Percentiles rank a stretch among this genome's conserved stretches.
phyloP scores from a whole-genome alignment of 1,139 yeast species.

The Geotrichum carabidarum region DNA sequence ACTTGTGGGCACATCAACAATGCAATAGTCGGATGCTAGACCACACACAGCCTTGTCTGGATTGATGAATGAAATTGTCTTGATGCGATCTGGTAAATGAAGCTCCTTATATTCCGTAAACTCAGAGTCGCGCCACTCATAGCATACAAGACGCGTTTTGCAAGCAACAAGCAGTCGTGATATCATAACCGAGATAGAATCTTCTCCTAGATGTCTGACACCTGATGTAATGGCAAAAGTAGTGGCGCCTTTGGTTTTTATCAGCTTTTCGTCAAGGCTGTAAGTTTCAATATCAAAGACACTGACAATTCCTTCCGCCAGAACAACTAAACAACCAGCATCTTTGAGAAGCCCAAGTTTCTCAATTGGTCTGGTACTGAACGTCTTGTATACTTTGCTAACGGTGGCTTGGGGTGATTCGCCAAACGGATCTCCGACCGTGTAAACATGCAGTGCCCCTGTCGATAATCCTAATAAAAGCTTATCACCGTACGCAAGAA shows the following conservation, averaged over 20 bases:
- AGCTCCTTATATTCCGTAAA: conserved; percentile 34
- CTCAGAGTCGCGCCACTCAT: conserved; percentile 40
- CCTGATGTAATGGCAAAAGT: conserved; percentile 32
- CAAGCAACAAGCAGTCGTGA: conserved; percentile 39
- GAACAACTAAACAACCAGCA: conserved; percentile 36
- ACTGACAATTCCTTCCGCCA: conserved; percentile 35
- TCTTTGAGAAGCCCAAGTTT: conserved; percentile 37
- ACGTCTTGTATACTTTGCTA: conserved; percentile 18
- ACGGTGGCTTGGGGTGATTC: conserved; percentile 20
- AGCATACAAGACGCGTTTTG: conserved; percentile 35
- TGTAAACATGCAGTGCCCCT: conserved; percentile 29
- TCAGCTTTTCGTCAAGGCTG: conserved; percentile 34
- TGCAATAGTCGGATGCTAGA: conserved; percentile 31
- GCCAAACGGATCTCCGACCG: conserved; percentile 26
- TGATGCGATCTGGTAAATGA: conserved; percentile 37
- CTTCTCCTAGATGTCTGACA: conserved; percentile 17
- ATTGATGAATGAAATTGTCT: conserved; percentile 36
- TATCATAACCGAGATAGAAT: conserved; percentile 14
- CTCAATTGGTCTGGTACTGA: conserved; percentile 29
- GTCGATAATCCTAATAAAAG: conserved; percentile 28
- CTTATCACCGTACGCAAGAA: conserved; percentile 28
- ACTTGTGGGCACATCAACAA: conserved; percentile 26
- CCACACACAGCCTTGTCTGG: conserved; percentile 37
- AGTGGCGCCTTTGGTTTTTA: conserved; percentile 38
- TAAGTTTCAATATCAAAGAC: conserved; percentile 37